Conservation (phyloP, 805 yeast genomes). For the Candida broadrunensis region DNA sequence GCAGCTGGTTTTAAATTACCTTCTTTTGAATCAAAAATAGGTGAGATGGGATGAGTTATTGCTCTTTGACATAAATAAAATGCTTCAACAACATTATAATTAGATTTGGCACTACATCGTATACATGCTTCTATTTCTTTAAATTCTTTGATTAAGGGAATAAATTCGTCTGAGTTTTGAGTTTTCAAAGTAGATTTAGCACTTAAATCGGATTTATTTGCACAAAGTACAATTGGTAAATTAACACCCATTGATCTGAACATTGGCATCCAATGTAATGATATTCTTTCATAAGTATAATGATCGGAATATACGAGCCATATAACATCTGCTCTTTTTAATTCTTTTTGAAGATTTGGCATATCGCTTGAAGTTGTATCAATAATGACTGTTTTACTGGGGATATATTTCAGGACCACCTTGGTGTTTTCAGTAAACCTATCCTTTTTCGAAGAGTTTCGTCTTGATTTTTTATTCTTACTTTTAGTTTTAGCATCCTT, state of each 20-base stretch:
- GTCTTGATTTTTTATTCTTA: constrained; percentile 2
- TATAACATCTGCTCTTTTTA: constrained; percentile 83
- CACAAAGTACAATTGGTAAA: constrained; percentile 86
- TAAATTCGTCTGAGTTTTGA: constrained; percentile 68
- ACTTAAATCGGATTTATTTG: constrained; percentile 68
- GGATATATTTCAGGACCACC: constrained; percentile 28
- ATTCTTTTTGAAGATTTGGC: constrained; percentile 59
- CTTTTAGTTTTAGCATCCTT: constrained; percentile 3
- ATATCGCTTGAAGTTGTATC: constrained; percentile 78
- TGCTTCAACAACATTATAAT: constrained; percentile 83
- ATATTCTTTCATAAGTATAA: constrained; percentile 88
- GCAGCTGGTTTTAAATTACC: constrained; percentile 79
- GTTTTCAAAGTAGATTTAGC: constrained; percentile 45
- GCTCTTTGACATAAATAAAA: constrained; percentile 93
- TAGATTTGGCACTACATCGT: constrained; percentile 81
- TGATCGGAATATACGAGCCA: constrained; percentile 95
- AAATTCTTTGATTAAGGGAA: constrained; percentile 82
- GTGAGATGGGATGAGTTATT: constrained; percentile 88
- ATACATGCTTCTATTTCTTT: constrained; percentile 94
- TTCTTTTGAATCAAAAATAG: constrained; percentile 88
- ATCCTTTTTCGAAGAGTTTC: not conserved
- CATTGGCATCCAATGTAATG: constrained; percentile 92
- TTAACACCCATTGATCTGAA: constrained; percentile 92
- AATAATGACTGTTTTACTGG: constrained; percentile 60
- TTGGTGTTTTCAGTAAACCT: constrained; percentile 6